Conservation (phyloP, 2,329 filamentous ascomycete genomes). For the Hirsutella rhossiliensis region DNA sequence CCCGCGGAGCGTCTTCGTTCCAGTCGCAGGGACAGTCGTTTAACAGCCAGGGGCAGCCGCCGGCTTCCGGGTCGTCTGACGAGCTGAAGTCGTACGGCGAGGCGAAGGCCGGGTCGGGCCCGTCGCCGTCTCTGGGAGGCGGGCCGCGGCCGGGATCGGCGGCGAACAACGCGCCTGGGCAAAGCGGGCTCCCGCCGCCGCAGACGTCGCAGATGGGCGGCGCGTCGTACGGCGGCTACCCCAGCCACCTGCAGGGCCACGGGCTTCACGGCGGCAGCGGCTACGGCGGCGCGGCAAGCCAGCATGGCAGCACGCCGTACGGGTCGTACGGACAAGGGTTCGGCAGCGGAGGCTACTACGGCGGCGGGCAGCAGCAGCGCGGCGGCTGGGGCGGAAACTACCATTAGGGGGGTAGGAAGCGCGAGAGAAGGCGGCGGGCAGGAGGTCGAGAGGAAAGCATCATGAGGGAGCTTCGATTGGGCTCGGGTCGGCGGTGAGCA, state of each 20-base stretch:
- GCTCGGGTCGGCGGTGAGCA: neutral
- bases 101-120: slow-evolving; percentile 38
- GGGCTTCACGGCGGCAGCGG: slow-evolving; percentile 40
- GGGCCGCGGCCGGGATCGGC: slow-evolving; percentile 46
- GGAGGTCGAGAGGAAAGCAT: slow-evolving; percentile 4
- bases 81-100: slow-evolving; percentile 50
- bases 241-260: slow-evolving; percentile 40
- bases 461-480: slow-evolving; percentile 7
- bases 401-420: slow-evolving; percentile 28
- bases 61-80: slow-evolving; percentile 29
- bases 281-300: slow-evolving; percentile 40
- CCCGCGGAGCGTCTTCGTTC: slow-evolving; percentile 39
- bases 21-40: slow-evolving; percentile 44
- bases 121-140: slow-evolving; percentile 42
- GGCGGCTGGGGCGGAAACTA: slow-evolving; percentile 51
- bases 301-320: slow-evolving; percentile 41
- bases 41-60: slow-evolving; percentile 36
- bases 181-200: slow-evolving; percentile 43
- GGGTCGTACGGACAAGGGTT: slow-evolving; percentile 39
- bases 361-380: slow-evolving; percentile 25
- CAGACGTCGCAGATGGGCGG: slow-evolving; percentile 42
- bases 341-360: slow-evolving; percentile 34
- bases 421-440: slow-evolving; percentile 12
- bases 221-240: slow-evolving; percentile 41
- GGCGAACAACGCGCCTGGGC: slow-evolving; percentile 38